Evolutionary conservation across 257 asterid genomes (phyloP).

Genomic region (Solanum neorickii): DNA sequence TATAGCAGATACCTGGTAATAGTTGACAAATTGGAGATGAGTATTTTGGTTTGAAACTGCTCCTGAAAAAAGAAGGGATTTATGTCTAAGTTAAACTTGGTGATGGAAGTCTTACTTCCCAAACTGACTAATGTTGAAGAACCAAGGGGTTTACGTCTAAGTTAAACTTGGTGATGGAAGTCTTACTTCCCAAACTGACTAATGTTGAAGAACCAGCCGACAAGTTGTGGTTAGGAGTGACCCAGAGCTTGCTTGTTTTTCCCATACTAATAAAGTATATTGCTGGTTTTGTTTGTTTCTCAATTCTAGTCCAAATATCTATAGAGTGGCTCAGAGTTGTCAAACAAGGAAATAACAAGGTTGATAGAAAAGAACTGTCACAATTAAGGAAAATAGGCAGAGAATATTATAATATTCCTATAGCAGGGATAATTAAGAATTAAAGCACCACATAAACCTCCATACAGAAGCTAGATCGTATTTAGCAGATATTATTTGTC

Average conservation of each 20-base stretch:
- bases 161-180: background rate
- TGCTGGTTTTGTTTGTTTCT: background rate
- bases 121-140: background rate
- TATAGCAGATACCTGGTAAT: background rate
- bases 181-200: background rate
- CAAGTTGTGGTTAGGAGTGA: background rate
- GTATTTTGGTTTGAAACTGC: background rate
- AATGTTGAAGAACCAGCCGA: background rate
- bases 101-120: background rate
- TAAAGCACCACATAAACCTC: background rate
- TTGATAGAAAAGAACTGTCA: background rate
- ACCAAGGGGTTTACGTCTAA: background rate
- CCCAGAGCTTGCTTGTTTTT: background rate
- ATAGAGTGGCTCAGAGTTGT: background rate
- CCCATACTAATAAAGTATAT: background rate
- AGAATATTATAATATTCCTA: background rate
- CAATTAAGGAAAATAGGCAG: background rate
- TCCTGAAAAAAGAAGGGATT: background rate
- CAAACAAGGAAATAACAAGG: background rate
- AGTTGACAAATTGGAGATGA: background rate
- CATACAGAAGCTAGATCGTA: background rate
- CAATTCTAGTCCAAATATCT: background rate
- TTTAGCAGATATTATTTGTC: background rate
- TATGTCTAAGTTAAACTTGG: background rate
- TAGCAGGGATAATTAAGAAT: background rate